Evolutionary conservation across 352 stramenopile genomes (phyloP).

Genomic region (Pilasporangium apinafurcum): DNA sequence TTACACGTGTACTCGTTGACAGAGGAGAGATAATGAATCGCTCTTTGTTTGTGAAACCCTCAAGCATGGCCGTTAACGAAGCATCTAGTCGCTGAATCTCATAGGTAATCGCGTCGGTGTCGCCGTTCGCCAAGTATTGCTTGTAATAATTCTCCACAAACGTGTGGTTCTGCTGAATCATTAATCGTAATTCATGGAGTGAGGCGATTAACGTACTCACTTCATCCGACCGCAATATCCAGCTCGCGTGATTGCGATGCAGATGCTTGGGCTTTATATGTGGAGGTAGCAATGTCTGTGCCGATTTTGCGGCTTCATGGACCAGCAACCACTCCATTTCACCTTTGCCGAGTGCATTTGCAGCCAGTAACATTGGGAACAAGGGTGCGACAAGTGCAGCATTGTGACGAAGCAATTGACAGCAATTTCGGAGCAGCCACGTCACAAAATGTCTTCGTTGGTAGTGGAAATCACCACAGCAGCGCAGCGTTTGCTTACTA

Average conservation of each 20-base stretch:
- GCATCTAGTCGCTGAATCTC: conserved; percentile 15
- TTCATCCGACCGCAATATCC: conserved; percentile 14
- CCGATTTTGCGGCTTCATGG: conserved; percentile 11
- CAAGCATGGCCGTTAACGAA: conserved; percentile 24
- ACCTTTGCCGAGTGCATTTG: conserved; percentile 18
- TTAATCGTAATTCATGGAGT: conserved; percentile 14
- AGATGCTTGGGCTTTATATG: conserved; percentile 50
- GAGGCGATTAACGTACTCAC: conserved; percentile 14
- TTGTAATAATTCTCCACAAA: conserved; percentile 32
- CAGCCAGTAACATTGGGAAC: conserved; percentile 38
- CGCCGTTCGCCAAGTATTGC: conserved; percentile 28
- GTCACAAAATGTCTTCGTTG: conserved; percentile 29
- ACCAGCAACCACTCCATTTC: conserved; percentile 51
- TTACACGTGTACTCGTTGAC: conserved; percentile 5
- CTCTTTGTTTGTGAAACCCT: conserved; percentile 28
- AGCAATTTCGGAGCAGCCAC: conserved; percentile 28
- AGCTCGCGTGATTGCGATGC: conserved; percentile 15
- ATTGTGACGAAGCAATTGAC: conserved; percentile 33
- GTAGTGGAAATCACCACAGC: conserved; percentile 19
- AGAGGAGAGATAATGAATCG: conserved; percentile 9
- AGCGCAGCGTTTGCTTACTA: conserved; percentile 40
- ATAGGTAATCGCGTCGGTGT: conserved; percentile 40
- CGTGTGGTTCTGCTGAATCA: conserved; percentile 12
- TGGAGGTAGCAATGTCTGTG: conserved; percentile 23
- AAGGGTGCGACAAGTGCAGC: conserved; percentile 27